A percentile compares a stretch with the other conserved stretches of the same genome.
phyloP scores from a whole-genome alignment of 225 moss, liverwort and hornwort species.

The Polytrichum commune region DNA sequence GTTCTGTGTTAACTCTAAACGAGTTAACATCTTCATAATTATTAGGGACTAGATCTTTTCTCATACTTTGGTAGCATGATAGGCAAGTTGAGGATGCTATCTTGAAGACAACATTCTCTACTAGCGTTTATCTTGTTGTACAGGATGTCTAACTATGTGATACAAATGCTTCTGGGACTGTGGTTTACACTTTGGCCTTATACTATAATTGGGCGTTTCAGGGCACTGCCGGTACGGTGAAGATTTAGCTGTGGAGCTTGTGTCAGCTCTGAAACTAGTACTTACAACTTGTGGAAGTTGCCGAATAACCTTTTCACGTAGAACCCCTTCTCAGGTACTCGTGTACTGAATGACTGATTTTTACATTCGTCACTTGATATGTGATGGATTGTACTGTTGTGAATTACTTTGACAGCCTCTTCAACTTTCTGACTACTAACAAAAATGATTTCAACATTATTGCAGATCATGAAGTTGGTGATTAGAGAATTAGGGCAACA shows the following conservation, averaged over 20 bases:
- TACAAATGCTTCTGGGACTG: no score
- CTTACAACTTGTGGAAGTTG: constrained; percentile 83
- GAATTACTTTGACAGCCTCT: no score
- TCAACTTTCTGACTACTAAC: no score
- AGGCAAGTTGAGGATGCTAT: no score
- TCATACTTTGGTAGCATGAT: no score
- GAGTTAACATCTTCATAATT: no score
- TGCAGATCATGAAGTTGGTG: constrained; percentile 61
- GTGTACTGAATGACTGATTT: background rate
- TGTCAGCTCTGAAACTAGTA: constrained; percentile 75
- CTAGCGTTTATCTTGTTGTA: no score
- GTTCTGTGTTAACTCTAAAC: constrained; percentile 1
- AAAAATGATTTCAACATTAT: background rate
- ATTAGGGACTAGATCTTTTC: no score
- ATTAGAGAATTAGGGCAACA: constrained; percentile 63
- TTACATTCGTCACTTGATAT: no score
- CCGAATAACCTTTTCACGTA: constrained; percentile 77
- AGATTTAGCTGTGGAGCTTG: constrained; percentile 79
- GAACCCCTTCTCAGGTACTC: constrained; percentile 74
- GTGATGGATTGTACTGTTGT: no score
- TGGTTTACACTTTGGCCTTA: background rate
- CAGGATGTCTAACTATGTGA: no score
- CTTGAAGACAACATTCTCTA: no score
- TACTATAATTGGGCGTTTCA: constrained; percentile 9
- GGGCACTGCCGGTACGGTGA: constrained; percentile 89